A percentile compares a stretch with the other conserved stretches of the same genome.
These are phyloP conservation scores for Tulasnella sp. DNA, from an alignment of 768 basidiomycete species.

Conservation along the genomic window DNA sequence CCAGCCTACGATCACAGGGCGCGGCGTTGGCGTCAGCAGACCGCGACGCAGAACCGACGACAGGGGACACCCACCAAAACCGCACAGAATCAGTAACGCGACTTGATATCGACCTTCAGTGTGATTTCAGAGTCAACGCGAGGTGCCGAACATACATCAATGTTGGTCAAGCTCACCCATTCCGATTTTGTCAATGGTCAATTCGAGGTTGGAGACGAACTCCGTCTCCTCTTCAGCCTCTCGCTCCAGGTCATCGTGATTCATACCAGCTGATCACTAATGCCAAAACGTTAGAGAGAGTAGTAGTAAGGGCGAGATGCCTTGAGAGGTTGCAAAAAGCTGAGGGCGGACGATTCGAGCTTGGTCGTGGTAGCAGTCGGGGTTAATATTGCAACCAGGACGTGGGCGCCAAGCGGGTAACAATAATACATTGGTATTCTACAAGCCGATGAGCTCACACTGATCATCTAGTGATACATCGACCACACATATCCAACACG, in stretches of 20 bases:
- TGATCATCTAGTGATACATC: neutral
- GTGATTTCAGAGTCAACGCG: neutral
- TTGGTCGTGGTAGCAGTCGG: neutral
- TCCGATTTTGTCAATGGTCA: constrained; percentile 80
- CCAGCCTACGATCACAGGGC: constrained; percentile 48
- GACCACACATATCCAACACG: neutral
- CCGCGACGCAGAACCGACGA: neutral
- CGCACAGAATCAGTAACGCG: constrained; percentile 72
- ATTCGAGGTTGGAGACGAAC: constrained; percentile 42
- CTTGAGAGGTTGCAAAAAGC: neutral
- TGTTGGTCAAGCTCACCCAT: constrained; percentile 44
- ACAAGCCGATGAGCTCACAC: neutral
- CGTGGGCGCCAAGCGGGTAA: neutral
- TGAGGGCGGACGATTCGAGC: neutral
- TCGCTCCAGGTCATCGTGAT: neutral
- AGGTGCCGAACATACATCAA: neutral
- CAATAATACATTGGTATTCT: neutral
- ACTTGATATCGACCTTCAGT: constrained; percentile 60
- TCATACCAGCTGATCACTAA: neutral
- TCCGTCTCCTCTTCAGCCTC: neutral
- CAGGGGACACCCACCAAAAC: constrained; percentile 55
- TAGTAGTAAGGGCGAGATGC: neutral
- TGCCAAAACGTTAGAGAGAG: neutral
- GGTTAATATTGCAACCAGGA: neutral
- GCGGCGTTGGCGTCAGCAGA: neutral